Conservation (phyloP, 768 basidiomycete genomes). For the Vararia minispora region DNA sequence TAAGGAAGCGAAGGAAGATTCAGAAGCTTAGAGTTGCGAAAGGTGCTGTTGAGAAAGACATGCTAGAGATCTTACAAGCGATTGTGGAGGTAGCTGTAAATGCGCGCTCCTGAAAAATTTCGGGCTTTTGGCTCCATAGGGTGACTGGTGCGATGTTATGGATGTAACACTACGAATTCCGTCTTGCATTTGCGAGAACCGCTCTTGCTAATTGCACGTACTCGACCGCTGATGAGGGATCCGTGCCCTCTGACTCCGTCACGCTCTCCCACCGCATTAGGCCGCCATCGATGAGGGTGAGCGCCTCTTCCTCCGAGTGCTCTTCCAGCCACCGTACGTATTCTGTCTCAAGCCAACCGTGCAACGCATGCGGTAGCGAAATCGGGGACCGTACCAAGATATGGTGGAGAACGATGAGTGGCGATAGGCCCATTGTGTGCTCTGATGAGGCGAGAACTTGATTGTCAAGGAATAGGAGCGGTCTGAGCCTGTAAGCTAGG, state of each 20-base stretch:
- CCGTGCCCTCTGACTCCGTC: slow-evolving; percentile 43
- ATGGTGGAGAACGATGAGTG: slow-evolving; percentile 84
- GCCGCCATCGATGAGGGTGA: slow-evolving; percentile 71
- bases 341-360: slow-evolving; percentile 93
- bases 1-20: too few species aligned
- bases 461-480: slow-evolving; percentile 83
- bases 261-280: slow-evolving; percentile 71
- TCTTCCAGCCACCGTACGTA: slow-evolving; percentile 96
- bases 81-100: too few species aligned
- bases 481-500: slow-evolving; percentile 31
- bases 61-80: too few species aligned
- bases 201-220: slow-evolving; percentile 57
- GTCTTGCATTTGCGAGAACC: slow-evolving; percentile 41
- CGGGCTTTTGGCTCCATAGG: too few species aligned
- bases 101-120: too few species aligned
- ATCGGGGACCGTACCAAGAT: slow-evolving; percentile 83
- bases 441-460: slow-evolving; percentile 49
- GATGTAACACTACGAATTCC: too few species aligned
- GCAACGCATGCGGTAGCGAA: slow-evolving; percentile 76
- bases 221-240: slow-evolving; percentile 36
- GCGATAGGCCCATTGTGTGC: slow-evolving; percentile 68
- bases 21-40: too few species aligned
- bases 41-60: too few species aligned
- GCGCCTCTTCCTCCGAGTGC: slow-evolving; percentile 71
- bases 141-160: too few species aligned